Base-by-base conservation (phyloP, 2,329 filamentous ascomycete genomes). In the Alternaria consortialis region DNA sequence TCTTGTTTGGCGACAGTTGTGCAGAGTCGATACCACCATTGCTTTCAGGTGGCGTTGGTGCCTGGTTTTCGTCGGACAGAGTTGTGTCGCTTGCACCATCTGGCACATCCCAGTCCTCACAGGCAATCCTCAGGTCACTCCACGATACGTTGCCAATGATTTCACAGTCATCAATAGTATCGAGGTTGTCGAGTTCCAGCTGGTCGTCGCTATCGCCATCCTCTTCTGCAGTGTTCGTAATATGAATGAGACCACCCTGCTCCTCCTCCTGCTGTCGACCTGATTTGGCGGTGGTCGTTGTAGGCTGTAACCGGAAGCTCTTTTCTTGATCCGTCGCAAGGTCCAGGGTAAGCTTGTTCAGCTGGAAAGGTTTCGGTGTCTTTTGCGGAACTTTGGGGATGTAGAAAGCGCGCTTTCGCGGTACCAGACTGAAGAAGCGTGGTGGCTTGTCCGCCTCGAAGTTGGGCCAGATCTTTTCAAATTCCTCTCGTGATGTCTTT, bases 341-440 rank as follows among this genome's bases (percentile, higher is more conserved):
- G 63, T 99, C 95, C 13, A 99, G 84, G 63, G 88, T 93, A 58
- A 97, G 85, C 79, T 99, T 99, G 20, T 91, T 94, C 0, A 93
- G 93, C 5, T 93, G 86, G 4, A 98, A 84, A 15, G 92, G 85
- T 78, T 94, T 95, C 0, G 93, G 92, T 40, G 89, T 89, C 78
- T 93, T 97, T 1, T 84, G 67, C 0, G 94, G 93, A 39, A 88
- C 87, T 79, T 97, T 95, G 58, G 91, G 90, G 63, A 91, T 85
- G 79, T 91, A 94, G 56, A 88, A 85, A 1, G 93, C 91, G 68
- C 89, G 89, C 77, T 94, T 93, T 6, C 91, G 89, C 3, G 92
- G 92, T 36, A 99, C 87, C 6, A 98, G 83, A 62, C 93, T 89
- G 70, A 92, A 91, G 82, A 94, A 97, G 42, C 89, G 88, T 29